Evolutionary conservation across 108 stramenopile genomes (phyloP), one percentile per base, ranked within the genome.

Genomic region (Parietichytrium sp.): DNA sequence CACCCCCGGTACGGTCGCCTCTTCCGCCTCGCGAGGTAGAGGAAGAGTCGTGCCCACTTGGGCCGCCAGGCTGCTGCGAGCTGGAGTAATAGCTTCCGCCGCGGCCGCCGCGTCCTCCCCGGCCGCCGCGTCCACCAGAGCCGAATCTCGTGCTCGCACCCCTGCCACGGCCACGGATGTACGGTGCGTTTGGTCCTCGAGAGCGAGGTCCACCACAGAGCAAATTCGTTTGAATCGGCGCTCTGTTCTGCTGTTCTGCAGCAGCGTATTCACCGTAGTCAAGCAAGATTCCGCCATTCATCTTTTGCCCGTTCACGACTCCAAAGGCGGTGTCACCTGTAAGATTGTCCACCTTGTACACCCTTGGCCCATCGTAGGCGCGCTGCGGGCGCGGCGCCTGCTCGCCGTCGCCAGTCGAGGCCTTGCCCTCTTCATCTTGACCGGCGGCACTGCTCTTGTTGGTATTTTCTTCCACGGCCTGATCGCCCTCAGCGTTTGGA

Each of bases 131-230:
- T 2, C 61, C 61, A 15, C 61, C 61, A n/a, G 38, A 36, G 42
- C 42, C 45, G 61, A 23, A 72, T 12, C 61, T 33, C 61, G 45
- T 45, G 61, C 42, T n/a, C n/a, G n/a, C n/a, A n/a, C n/a, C 42
- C 38, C 61, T 33, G 10, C 61, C 61, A 72, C 61, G 61, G 61
- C 61, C 61, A 72, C 61, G 61, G 12, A 42, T 25, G n/a, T n/a
- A n/a, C 23, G 61, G 25, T 6, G 38, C 61, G 38, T 36, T 72
- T 10, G 61, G 23, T n/a, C 38, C 45, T 13, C 61, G 61, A 12
- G 61, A 42, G 29, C 61, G 61, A 33, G 61, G 61, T 6, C 61
- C 61, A 10, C 61, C 61, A 25, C 61, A 72, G 20, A 72, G 36
- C 23, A 72, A 42, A 33, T 45, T 72, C 16, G 38, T 23, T 42